Base-by-base conservation (phyloP, 148 eudicot genomes). In the Persicaria tinctoria region DNA sequence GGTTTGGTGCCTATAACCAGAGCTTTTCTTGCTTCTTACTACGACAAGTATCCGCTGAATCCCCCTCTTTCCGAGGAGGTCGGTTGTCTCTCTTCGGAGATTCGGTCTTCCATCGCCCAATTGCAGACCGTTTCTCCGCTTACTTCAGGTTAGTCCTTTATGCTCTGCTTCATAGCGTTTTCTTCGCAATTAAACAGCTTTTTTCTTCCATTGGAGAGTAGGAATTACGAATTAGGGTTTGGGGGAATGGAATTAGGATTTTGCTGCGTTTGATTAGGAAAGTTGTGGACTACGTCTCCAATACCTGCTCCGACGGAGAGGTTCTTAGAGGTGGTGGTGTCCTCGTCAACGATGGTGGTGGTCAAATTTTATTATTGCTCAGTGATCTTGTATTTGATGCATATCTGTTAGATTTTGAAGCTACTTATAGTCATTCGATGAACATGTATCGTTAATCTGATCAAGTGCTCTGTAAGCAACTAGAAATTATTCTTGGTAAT, bases 1-100 rank as follows among this genome's bases (percentile, higher is more conserved):
- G 98, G 97, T 63, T 57, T 94, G 77, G 89, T 91, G 83, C 98
- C 98, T 27, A 94, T 94, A 41, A 94, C 98, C 0, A 83, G 98
- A 85, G 84, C 91, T 12, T 94, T 73, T 78, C 80, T 94, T 18
- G 60, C 96, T 72, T 84, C 91, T 50, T 94, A 91, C 59, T 94
- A 94, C 60, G 98, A 94, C 51, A 94, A 90, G 62, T 89, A 91
- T 64, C 89, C 89, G 0, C 86, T 91, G 73, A 7, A 68, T 45
- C 70, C 70, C 48, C 89, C 91, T 16, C 91, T 94, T 17, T 86
- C 97, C 48, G 81, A 75, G 17, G 88, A 91, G 32, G 86, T 94
- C 8, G 66, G 78, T 75, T 82, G 86, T 56, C 82, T 91, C 68
- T 75, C 91, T 17, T 50, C 84, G 23, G 76, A 91, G 77, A 84